Base-by-base conservation (phyloP, 192 early-diverging fungal species). In the Entomortierella lignicola region DNA sequence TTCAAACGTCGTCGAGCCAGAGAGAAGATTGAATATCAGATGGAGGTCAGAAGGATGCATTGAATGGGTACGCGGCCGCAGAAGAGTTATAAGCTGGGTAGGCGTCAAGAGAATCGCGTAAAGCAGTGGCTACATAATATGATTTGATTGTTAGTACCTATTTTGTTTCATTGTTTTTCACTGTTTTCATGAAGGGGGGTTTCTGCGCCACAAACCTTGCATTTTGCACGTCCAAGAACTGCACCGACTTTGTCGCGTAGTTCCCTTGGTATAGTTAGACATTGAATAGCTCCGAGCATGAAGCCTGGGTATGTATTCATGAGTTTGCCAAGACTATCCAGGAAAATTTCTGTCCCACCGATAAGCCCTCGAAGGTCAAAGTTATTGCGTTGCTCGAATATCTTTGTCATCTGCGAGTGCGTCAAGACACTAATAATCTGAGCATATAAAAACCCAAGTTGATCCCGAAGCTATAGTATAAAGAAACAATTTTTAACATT, bases 361-460 rank as follows among this genome's bases (percentile, higher is more conserved):
- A 98, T 84, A 29, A 97, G 81, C 66, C 89, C 85, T 20, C 97
- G 81, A 43, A 99, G 77, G 84, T 99, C 97, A 85, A 93, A 97
- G 81, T 94, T 97, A 50, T 83, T 85, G 2, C 93, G 85, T 65
- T 94, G 90, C 50, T 95, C 92, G 59, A 97, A 97, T 64, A 98
- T 96, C 52, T 83, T 85, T 12, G 88, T 92, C 68, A 99, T 82
- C 80, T 97, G 95, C 20, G 87, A 77, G 3, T 80, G 77, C 1
- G 96, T 96, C 29, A 97, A 84, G 7, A 93, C 90, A 69, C 93
- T 95, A 37, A 97, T 75, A 18, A 99, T 92, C 69, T 96, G 95
- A 67, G 88, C 87, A 66, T 97, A 90, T 39, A 97, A 65, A 50
- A 91, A 89, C 20, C 85, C 72, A 8, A 99, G 88, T 64, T 97